Evolutionary conservation across 1,284 basidiomycete species (phyloP), one percentile per base, ranked within the genome.

Genomic region (Wallemia mellicola): DNA sequence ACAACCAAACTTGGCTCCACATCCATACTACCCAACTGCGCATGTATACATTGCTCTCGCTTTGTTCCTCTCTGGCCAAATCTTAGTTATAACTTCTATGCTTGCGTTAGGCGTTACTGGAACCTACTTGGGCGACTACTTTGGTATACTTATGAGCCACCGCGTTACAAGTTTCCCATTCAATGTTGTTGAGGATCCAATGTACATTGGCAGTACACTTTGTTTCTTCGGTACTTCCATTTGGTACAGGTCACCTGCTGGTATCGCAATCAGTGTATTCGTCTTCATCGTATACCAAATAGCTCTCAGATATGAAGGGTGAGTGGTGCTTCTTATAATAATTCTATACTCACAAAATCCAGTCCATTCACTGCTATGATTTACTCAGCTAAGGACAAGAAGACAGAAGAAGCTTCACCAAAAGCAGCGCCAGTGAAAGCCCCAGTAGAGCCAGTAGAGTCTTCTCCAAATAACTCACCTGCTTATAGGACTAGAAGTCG

Each of bases 41-140:
- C 64, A 73, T 65, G 80, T 79, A 59, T 64, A 78, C 58, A 65
- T 83, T 22, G 87, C 86, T 1, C 73, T 73, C 7, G 68, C 67
- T 22, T 73, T 89, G 57, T 85, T 94, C 67, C 68, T 71, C 59
- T 57, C 77, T 14, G 88, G 88, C 26, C 85, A 88, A 68, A 73
- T 77, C 22, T 79, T 92, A 63, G 91, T 95, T 60, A 63, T 92
- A 58, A 82, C 81, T 24, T 91, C 86, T 32, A 95, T 89, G 38
- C 95, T 80, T 77, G 82, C 83, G 0, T 73, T 98, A 17, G 92
- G 92, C 19, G 74, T 96, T 63, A 94, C 91, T 7, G 91, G 71
- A 55, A 91, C 86, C 1, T 91, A 88, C 74, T 77, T 95, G 56
- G 89, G 92, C 2, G 92, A 96, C 72, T 96, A 96, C 73, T 98